Conservation (phyloP, 768 basidiomycete species). For the Tulasnella calospora region DNA sequence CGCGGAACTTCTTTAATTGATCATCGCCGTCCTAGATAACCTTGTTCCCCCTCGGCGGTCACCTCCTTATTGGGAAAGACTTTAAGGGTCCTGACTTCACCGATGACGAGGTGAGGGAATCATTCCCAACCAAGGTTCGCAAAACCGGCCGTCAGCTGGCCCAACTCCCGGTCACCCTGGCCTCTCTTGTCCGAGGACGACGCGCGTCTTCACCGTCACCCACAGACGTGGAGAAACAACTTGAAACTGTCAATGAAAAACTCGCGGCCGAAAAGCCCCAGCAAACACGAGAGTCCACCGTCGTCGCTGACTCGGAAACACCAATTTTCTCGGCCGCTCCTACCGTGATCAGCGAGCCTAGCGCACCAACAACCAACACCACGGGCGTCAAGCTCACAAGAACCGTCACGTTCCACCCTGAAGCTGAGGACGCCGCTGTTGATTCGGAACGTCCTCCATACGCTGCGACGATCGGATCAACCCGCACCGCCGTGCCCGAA, state of each 20-base stretch:
- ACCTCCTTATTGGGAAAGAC: slow-evolving; percentile 52
- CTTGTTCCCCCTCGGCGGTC: slow-evolving; percentile 60
- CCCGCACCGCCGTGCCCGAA: background rate
- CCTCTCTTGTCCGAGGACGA: background rate
- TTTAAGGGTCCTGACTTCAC: slow-evolving; percentile 61
- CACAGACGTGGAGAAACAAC: background rate
- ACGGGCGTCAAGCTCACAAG: background rate
- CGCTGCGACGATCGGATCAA: background rate
- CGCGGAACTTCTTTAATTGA: background rate
- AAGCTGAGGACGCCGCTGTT: background rate
- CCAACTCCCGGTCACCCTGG: background rate
- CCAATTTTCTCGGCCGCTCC: background rate
- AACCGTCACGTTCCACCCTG: slow-evolving; percentile 7
- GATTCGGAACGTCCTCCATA: background rate
- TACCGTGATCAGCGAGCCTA: background rate
- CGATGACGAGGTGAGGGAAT: slow-evolving; percentile 50
- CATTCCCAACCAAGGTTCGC: slow-evolving; percentile 32
- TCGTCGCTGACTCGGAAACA: background rate
- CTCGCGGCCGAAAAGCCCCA: background rate
- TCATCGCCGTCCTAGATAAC: slow-evolving; percentile 44
- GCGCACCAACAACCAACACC: background rate
- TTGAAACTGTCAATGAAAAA: background rate
- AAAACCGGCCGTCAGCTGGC: slow-evolving; percentile 9
- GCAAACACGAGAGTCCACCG: background rate
- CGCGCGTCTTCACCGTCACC: background rate